phyloP scores from a whole-genome alignment of 2,329 filamentous ascomycete genomes.

The Davidsoniella virescens region DNA sequence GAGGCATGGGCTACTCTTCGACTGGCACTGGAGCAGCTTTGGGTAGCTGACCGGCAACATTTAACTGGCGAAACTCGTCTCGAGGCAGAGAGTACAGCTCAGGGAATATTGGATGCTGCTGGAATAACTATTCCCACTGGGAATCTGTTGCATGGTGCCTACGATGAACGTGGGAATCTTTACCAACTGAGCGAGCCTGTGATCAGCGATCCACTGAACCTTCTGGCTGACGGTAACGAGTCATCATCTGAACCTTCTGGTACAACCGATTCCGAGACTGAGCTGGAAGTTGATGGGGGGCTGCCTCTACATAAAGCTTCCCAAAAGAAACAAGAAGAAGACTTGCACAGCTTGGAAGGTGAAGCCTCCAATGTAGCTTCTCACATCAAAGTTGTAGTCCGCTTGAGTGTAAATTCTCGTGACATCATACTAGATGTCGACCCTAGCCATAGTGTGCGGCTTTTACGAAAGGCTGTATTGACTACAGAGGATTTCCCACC shows the following conservation, averaged over 20 bases:
- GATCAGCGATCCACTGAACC: slow-evolving; percentile 47
- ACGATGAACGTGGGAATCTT: slow-evolving; percentile 53
- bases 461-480: slow-evolving; percentile 41
- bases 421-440: slow-evolving; percentile 44
- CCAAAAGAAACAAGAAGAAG: too few species aligned
- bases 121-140: slow-evolving; percentile 62
- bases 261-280: too few species aligned
- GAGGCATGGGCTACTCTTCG: slow-evolving; percentile 71
- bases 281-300: too few species aligned
- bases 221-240: slow-evolving; percentile 14
- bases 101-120: slow-evolving; percentile 63
- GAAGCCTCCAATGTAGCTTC: too few species aligned
- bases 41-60: slow-evolving; percentile 32
- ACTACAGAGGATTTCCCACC: slow-evolving; percentile 47
- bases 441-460: slow-evolving; percentile 47
- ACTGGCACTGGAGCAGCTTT: slow-evolving; percentile 51
- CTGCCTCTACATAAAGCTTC: too few species aligned
- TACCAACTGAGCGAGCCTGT: slow-evolving; percentile 55
- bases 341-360: too few species aligned
- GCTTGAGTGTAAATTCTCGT: slow-evolving; percentile 50
- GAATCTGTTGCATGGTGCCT: slow-evolving; percentile 53
- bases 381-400: slow-evolving; percentile 24
- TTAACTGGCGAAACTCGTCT: slow-evolving; percentile 21
- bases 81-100: slow-evolving; percentile 47
- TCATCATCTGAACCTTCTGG: too few species aligned